A percentile compares a stretch with the other conserved stretches of the same genome.
phyloP scores from a whole-genome alignment of 2,329 filamentous ascomycete species.

The Ophiocordyceps unilateralis region DNA sequence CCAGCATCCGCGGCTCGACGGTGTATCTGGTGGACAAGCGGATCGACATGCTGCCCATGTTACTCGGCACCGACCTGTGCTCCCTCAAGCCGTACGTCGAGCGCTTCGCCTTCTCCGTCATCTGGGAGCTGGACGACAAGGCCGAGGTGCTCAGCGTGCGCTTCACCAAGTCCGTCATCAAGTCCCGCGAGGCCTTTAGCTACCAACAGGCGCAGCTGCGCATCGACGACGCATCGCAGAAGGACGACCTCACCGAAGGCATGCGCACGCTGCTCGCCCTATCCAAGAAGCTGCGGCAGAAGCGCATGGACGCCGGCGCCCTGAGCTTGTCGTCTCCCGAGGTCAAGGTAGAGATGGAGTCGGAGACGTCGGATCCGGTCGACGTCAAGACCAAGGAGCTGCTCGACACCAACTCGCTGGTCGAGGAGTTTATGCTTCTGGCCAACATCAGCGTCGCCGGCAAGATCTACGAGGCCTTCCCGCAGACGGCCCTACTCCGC shows the following conservation, averaged over 20 bases:
- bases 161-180: conserved; percentile 96
- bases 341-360: conserved; percentile 88
- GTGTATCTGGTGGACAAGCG: conserved; percentile 98
- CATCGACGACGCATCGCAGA: conserved; percentile 76
- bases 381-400: conserved; percentile 92
- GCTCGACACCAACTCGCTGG: conserved; percentile 89
- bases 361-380: conserved; percentile 86
- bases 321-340: conserved; percentile 95
- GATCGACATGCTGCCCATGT: conserved; percentile 96
- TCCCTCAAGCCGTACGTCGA: conserved; percentile 97
- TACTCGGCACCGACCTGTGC: conserved; percentile 89
- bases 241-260: conserved; percentile 75
- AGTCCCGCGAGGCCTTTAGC: conserved; percentile 89
- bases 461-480: conserved; percentile 81
- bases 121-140: conserved; percentile 76
- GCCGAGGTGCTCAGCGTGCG: conserved; percentile 72
- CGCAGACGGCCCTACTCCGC: conserved; percentile 84
- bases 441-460: conserved; percentile 89
- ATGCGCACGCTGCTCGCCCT: conserved; percentile 78
- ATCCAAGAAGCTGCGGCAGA: conserved; percentile 84
- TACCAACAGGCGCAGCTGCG: conserved; percentile 92
- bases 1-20: conserved; percentile 83
- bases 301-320: conserved; percentile 90
- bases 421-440: conserved; percentile 98
- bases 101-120: conserved; percentile 67